These are phyloP conservation scores for Ustilago trichophora DNA, from an alignment of 1,284 basidiomycete species.

Conservation along the genomic window DNA sequence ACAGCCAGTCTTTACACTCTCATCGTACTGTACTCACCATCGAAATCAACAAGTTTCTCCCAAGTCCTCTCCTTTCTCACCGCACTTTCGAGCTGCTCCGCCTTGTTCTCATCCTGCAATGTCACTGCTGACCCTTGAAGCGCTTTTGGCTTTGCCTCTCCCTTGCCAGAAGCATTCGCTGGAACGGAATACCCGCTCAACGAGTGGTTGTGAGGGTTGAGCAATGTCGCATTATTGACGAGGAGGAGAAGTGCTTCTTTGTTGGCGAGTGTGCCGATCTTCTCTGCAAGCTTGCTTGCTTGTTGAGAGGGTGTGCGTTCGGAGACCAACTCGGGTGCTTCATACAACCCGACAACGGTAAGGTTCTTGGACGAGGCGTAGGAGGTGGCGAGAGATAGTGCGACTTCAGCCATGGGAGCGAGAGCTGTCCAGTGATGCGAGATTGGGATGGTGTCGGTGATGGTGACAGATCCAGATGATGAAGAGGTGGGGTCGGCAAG, in stretches of 20 bases:
- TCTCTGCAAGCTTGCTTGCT: conserved; percentile 29
- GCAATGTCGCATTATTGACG: conserved; percentile 35
- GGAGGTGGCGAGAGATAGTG: conserved; percentile 22
- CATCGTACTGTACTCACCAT: conserved; percentile 22
- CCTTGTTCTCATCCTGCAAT: conserved; percentile 9
- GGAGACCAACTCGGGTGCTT: conserved; percentile 34
- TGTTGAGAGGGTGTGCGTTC: conserved; percentile 25
- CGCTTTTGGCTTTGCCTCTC: conserved; percentile 19
- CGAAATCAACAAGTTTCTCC: conserved; percentile 38
- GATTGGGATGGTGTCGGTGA: conserved; percentile 33
- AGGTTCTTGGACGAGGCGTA: conserved; percentile 21
- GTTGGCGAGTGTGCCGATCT: conserved; percentile 16
- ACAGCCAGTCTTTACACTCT: not conserved
- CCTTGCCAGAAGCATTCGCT: not conserved
- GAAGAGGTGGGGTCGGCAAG: conserved; percentile 11
- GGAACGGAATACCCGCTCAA: conserved; percentile 18
- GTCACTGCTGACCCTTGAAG: conserved; percentile 8
- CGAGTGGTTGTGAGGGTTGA: conserved; percentile 6
- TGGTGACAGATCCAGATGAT: conserved; percentile 7
- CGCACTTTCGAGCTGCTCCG: conserved; percentile 14
- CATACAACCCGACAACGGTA: conserved; percentile 32
- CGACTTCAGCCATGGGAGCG: conserved; percentile 39
- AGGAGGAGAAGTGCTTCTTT: conserved; percentile 24
- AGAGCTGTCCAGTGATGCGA: conserved; percentile 48
- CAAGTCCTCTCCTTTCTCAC: conserved; percentile 17